Percentiles rank a stretch among this genome's conserved stretches.
Evolutionary conservation across 192 early-diverging fungal species (phyloP).

Genomic region (Umbelopsis vinacea): DNA sequence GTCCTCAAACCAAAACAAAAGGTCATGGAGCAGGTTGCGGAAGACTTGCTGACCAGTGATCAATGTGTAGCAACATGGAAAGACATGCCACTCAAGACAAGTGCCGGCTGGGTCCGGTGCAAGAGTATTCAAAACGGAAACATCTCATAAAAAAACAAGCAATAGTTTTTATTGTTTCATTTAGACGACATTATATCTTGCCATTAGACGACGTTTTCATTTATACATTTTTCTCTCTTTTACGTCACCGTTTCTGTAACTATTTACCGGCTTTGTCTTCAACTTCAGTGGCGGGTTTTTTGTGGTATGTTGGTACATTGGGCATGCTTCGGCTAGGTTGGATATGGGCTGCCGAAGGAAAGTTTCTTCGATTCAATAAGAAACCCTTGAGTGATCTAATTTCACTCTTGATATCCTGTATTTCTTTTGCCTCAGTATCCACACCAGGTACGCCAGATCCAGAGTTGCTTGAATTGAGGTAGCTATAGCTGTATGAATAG

Average conservation of each 20-base stretch:
- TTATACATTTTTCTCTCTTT: not conserved
- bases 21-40: conserved; percentile 32
- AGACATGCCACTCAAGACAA: conserved; percentile 21
- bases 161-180: not conserved
- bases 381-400: conserved; percentile 52
- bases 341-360: conserved; percentile 36
- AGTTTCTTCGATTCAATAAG: conserved; percentile 54
- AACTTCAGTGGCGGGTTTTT: not conserved
- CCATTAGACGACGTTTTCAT: too few relatives aligned
- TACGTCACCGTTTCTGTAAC: not conserved
- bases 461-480: conserved; percentile 11
- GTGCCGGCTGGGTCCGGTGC: conserved; percentile 5
- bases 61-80: conserved; percentile 38
- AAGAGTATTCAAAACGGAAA: conserved; percentile 26
- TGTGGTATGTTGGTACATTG: conserved; percentile 9
- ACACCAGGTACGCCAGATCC: conserved; percentile 11
- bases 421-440: conserved; percentile 22
- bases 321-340: conserved; percentile 16
- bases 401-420: conserved; percentile 50
- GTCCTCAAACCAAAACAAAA: conserved; percentile 36
- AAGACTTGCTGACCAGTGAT: conserved; percentile 18
- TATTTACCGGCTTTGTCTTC: not conserved
- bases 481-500: conserved; percentile 21
- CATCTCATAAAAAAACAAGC: conserved; percentile 28
- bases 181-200: not conserved